A percentile compares a stretch with the other conserved stretches of the same genome.
Conservation (phyloP, 192 early-diverging fungal genomes). For the Entomortierella parvispora region DNA sequence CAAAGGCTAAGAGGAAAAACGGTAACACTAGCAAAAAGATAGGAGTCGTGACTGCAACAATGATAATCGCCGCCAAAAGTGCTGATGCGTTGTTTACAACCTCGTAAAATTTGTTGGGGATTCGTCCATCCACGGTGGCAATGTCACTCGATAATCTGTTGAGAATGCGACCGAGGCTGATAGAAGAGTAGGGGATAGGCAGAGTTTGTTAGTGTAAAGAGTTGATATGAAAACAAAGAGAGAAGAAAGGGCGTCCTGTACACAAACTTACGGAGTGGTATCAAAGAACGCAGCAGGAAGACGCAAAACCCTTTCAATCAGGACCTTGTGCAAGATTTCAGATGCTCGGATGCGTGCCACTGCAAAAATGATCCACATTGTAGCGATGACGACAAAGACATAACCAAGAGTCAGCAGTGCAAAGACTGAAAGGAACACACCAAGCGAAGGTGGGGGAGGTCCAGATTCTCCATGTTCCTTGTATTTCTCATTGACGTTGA, state of each 20-base stretch:
- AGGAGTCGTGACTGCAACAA: conserved; percentile 56
- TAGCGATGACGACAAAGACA: conserved; percentile 7
- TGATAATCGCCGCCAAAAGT: conserved; percentile 50
- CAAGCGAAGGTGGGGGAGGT: not conserved
- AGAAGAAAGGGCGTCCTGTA: too few relatives aligned
- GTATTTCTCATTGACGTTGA: not conserved
- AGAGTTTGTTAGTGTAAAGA: too few relatives aligned
- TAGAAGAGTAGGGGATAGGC: too few relatives aligned
- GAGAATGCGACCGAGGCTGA: conserved; percentile 78
- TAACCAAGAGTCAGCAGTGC: conserved; percentile 22
- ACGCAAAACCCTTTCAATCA: conserved; percentile 72
- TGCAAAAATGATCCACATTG: conserved; percentile 29
- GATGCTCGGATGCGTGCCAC: conserved; percentile 68
- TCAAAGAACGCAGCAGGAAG: conserved; percentile 69
- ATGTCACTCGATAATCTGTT: conserved; percentile 93
- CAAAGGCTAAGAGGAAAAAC: conserved; percentile 59
- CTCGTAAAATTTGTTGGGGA: conserved; percentile 60
- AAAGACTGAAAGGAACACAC: conserved; percentile 25
- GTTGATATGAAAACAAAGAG: too few relatives aligned
- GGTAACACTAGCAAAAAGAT: conserved; percentile 60
- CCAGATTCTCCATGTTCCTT: not conserved
- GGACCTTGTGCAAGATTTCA: conserved; percentile 61
- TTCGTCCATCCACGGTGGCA: conserved; percentile 77
- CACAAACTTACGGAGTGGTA: conserved; percentile 62
- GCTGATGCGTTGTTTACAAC: conserved; percentile 45